These are phyloP conservation scores for Raffaelea albimanens DNA, from an alignment of 2,329 filamentous ascomycete species.

Conservation along the genomic window DNA sequence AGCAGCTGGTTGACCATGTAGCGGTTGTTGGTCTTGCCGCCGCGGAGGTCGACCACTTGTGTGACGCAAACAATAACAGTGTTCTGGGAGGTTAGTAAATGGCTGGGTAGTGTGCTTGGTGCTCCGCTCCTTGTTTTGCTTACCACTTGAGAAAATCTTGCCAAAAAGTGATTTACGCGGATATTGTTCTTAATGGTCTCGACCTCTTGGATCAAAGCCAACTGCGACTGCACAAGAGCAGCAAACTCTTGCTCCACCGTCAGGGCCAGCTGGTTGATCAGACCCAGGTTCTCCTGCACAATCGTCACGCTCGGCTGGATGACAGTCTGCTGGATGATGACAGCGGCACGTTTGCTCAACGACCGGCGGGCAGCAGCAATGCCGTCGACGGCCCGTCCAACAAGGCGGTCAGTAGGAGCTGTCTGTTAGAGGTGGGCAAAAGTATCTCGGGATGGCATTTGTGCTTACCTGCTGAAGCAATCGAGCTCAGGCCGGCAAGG, in stretches of 20 bases:
- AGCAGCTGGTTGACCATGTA: constrained; percentile 30
- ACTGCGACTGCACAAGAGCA: constrained; percentile 25
- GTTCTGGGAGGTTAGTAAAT: constrained; percentile 17
- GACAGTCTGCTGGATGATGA: constrained; percentile 24
- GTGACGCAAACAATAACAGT: constrained; percentile 28
- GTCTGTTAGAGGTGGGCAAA: too few relatives aligned
- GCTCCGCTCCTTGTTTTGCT: constrained; percentile 8
- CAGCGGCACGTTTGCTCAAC: constrained; percentile 15
- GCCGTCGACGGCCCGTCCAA: constrained; percentile 8
- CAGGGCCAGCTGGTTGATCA: constrained; percentile 22
- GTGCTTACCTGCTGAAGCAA: constrained; percentile 19
- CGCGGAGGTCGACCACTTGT: constrained; percentile 25
- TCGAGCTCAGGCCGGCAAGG: constrained; percentile 18
- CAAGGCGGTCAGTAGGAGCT: constrained; percentile 5
- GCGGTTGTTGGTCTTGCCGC: constrained; percentile 20
- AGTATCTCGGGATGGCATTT: too few relatives aligned
- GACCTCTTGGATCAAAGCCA: constrained; percentile 25
- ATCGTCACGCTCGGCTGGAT: constrained; percentile 20
- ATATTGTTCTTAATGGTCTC: constrained; percentile 33
- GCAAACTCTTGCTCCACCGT: constrained; percentile 27
- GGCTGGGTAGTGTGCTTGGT: background rate
- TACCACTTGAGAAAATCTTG: constrained; percentile 26
- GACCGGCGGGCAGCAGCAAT: constrained; percentile 1
- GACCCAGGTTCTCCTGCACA: constrained; percentile 25
- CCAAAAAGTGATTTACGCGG: constrained; percentile 28